Evolutionary conservation across 371 early-diverging fungal species (phyloP).

Genomic region (Mortierella sp.): DNA sequence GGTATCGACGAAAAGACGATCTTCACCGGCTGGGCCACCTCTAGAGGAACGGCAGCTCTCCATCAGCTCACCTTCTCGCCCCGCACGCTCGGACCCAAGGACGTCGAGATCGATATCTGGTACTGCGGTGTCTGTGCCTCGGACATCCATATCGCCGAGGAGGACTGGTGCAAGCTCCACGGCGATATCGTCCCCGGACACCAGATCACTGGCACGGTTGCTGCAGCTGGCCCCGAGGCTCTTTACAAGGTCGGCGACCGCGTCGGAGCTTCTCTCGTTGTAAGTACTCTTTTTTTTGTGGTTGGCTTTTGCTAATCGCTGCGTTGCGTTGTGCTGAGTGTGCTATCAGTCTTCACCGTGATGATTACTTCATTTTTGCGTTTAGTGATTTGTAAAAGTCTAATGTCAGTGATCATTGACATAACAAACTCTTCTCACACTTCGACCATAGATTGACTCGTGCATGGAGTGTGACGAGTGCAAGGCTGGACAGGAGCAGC

Average conservation of each 20-base stretch:
- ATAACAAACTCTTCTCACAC: background rate
- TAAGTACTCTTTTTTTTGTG: constrained; percentile 4
- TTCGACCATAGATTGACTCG: background rate
- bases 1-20: background rate
- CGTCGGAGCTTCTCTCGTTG: constrained; percentile 22
- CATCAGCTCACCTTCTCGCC: constrained; percentile 26
- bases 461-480: constrained; percentile 23
- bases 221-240: constrained; percentile 10
- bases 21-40: constrained; percentile 19
- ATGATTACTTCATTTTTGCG: background rate
- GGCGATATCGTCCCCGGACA: constrained; percentile 57
- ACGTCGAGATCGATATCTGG: constrained; percentile 69
- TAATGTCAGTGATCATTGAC: background rate
- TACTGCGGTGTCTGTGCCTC: constrained; percentile 72
- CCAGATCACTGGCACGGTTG: constrained; percentile 43
- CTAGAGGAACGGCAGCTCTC: background rate
- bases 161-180: constrained; percentile 9
- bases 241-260: constrained; percentile 15
- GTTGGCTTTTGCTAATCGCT: background rate
- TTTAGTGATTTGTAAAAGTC: no score
- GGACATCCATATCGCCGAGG: constrained; percentile 9
- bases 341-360: no score
- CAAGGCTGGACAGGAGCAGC: constrained; percentile 16
- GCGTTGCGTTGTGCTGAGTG: no score
- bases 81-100: constrained; percentile 59